phyloP scores from a whole-genome alignment of 495 filamentous ascomycete genomes.

The Tuber microsphaerosporum region DNA sequence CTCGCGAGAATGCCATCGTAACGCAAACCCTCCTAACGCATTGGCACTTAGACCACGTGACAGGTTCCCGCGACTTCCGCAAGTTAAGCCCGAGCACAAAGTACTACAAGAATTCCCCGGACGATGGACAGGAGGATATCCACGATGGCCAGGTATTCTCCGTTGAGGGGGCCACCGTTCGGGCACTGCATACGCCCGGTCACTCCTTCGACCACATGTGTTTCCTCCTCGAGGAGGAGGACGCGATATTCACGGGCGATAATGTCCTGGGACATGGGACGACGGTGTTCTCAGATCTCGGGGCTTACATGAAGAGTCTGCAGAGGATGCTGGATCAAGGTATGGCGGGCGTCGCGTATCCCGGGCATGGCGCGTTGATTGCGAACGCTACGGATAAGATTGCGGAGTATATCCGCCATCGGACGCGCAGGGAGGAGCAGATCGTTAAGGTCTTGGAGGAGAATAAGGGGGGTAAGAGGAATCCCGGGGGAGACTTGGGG shows the following conservation, averaged over 20 bases:
- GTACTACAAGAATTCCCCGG: conserved; percentile 52
- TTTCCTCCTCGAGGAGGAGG: conserved; percentile 58
- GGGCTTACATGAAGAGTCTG: conserved; percentile 64
- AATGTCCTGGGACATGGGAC: conserved; percentile 93
- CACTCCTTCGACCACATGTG: conserved; percentile 83
- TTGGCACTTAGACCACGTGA: conserved; percentile 80
- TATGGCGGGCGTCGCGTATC: conserved; percentile 62
- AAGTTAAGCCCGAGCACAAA: conserved; percentile 53
- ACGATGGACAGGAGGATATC: conserved; percentile 50
- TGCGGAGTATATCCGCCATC: conserved; percentile 73
- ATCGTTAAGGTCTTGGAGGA: conserved; percentile 60
- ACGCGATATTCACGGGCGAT: conserved; percentile 88
- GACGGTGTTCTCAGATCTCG: conserved; percentile 79
- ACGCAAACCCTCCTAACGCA: conserved; percentile 69
- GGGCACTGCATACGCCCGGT: conserved; percentile 70
- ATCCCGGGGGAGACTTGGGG: conserved; percentile 34
- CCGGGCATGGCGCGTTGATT: conserved; percentile 76
- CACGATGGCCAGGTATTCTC: conserved; percentile 63
- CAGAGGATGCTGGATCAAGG: conserved; percentile 59
- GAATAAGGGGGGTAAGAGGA: conserved; percentile 42
- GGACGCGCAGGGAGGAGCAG: conserved; percentile 71
- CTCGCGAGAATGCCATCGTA: conserved; percentile 59
- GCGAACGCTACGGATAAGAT: conserved; percentile 60
- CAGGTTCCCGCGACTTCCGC: conserved; percentile 63
- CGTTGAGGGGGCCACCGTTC: conserved; percentile 69